Evolutionary conservation across 805 yeast species (phyloP).

Genomic region (Saturnispora halmiae): DNA sequence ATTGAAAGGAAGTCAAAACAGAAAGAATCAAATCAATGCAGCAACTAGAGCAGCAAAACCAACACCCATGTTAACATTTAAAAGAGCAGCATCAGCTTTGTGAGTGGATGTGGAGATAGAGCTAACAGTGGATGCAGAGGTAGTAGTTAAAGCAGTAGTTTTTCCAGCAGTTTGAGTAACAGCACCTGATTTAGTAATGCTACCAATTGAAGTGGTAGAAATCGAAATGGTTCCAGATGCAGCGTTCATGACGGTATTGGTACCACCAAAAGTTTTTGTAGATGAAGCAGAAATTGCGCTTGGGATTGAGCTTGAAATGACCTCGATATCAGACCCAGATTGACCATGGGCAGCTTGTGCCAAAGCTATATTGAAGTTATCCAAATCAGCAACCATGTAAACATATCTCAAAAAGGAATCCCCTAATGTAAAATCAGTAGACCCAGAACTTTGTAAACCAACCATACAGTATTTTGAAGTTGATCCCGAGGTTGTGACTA

Average conservation of each 20-base stretch:
- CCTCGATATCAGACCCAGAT: constrained; percentile 31
- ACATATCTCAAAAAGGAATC: constrained; percentile 45
- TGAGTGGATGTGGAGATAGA: constrained; percentile 1
- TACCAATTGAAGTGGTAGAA: neutral
- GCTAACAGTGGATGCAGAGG: neutral
- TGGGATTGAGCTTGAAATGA: constrained; percentile 38
- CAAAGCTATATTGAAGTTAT: constrained; percentile 34
- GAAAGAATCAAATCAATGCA: constrained; percentile 1
- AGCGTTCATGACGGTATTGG: neutral
- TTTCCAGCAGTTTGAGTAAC: too few relatives aligned
- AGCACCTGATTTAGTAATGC: neutral
- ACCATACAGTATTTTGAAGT: constrained; percentile 34
- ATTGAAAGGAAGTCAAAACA: neutral
- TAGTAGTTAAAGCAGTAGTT: neutral
- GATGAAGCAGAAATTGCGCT: constrained; percentile 33
- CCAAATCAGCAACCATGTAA: constrained; percentile 49
- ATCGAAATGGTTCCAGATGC: neutral
- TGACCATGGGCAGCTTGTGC: constrained; percentile 27
- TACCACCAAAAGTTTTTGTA: neutral
- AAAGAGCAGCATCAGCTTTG: constrained; percentile 19
- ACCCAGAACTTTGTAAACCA: constrained; percentile 31
- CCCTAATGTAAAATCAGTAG: constrained; percentile 38
- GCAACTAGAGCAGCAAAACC: constrained; percentile 34
- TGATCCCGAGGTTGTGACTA: constrained; percentile 18
- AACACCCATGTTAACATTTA: constrained; percentile 47